Evolutionary conservation across 2,329 filamentous ascomycete species (phyloP).

Genomic region (Chaetomiaceae sp.): DNA sequence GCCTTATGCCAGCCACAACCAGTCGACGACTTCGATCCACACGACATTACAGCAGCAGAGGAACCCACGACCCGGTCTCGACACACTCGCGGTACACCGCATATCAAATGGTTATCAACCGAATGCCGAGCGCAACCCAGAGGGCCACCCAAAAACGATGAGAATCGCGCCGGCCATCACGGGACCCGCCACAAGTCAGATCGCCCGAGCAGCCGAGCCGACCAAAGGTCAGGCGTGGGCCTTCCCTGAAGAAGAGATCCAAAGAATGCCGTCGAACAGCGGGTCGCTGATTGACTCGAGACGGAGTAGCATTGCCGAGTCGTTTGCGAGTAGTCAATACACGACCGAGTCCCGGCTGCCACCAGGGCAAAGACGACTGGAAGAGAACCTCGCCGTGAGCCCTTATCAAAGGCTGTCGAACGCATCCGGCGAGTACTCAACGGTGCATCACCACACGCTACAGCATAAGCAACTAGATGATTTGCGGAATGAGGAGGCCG

Average conservation of each 20-base stretch:
- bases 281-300: constrained; percentile 59
- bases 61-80: constrained; percentile 51
- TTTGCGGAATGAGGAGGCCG: constrained; percentile 57
- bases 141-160: constrained; percentile 47
- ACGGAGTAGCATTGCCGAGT: constrained; percentile 72
- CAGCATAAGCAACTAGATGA: constrained; percentile 69
- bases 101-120: constrained; percentile 64
- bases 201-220: constrained; percentile 68
- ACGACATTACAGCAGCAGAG: constrained; percentile 65
- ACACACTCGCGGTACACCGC: constrained; percentile 51
- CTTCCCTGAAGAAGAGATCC: constrained; percentile 69
- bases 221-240: constrained; percentile 83
- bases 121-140: constrained; percentile 53
- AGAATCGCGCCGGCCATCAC: constrained; percentile 73
- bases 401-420: constrained; percentile 48
- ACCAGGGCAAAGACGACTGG: constrained; percentile 65
- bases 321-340: constrained; percentile 73
- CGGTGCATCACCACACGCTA: constrained; percentile 68
- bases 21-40: constrained; percentile 70
- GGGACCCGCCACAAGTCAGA: constrained; percentile 61
- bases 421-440: constrained; percentile 52
- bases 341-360: constrained; percentile 70
- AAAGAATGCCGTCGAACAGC: constrained; percentile 44
- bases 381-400: constrained; percentile 52
- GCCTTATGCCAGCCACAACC: constrained; percentile 72